Evolutionary conservation across 75 land plant species (phyloP).

Genomic region (Cupressus sempervirens): DNA sequence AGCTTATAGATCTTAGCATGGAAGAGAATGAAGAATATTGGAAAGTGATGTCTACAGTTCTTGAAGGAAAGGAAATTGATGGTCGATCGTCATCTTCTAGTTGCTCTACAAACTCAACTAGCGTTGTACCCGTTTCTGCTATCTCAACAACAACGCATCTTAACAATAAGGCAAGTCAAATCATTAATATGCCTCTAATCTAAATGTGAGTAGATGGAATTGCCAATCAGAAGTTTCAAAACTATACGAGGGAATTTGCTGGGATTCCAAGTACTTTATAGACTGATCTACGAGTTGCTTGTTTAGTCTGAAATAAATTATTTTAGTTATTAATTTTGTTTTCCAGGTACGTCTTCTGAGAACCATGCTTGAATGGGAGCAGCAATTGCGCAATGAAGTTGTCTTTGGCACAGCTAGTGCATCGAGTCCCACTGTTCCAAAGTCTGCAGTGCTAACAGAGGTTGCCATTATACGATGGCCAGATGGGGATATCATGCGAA

Average conservation of each 20-base stretch:
- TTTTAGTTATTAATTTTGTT: slow-evolving; percentile 5
- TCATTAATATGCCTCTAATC: not conserved
- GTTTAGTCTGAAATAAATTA: not conserved
- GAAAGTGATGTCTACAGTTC: slow-evolving; percentile 69
- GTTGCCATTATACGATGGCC: slow-evolving; percentile 94
- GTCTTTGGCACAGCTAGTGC: slow-evolving; percentile 20
- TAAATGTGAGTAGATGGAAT: not conserved
- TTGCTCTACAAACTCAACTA: slow-evolving; percentile 14
- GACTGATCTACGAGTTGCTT: not conserved
- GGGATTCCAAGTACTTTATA: not conserved
- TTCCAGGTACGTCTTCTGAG: slow-evolving; percentile 75
- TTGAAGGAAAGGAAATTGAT: slow-evolving; percentile 66
- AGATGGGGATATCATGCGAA: slow-evolving; percentile 87
- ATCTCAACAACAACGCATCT: slow-evolving; percentile 38
- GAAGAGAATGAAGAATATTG: slow-evolving; percentile 74
- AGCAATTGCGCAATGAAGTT: slow-evolving; percentile 59
- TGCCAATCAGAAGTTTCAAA: not conserved
- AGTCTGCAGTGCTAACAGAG: slow-evolving; percentile 49
- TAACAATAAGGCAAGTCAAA: slow-evolving; percentile 67
- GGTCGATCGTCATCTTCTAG: slow-evolving; percentile 12
- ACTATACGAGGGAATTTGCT: not conserved
- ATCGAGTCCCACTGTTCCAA: slow-evolving; percentile 13
- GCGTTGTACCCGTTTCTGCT: not conserved
- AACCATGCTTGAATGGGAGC: slow-evolving; percentile 97
- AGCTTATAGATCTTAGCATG: slow-evolving; percentile 69